These are phyloP conservation scores for Coniochaeta prunicola DNA, from an alignment of 2,329 filamentous ascomycete species.

Conservation along the genomic window DNA sequence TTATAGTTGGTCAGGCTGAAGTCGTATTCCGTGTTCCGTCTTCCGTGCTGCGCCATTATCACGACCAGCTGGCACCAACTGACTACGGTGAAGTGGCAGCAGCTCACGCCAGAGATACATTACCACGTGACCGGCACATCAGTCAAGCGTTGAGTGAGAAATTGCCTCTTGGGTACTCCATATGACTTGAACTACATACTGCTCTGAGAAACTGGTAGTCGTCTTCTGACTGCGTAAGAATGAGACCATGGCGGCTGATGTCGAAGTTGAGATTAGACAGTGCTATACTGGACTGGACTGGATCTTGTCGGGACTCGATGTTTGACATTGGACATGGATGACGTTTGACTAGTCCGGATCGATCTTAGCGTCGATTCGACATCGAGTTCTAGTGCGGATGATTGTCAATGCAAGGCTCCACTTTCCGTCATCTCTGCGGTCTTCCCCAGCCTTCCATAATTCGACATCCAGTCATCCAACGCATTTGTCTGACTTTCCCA, in stretches of 20 bases:
- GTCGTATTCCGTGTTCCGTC: background rate
- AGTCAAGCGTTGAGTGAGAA: too few species aligned
- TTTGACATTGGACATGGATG: background rate
- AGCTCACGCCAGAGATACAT: background rate
- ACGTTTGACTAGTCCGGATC: background rate
- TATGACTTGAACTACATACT: too few species aligned
- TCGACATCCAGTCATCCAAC: too few species aligned
- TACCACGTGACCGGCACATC: background rate
- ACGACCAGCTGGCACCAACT: background rate
- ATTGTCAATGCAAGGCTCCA: background rate
- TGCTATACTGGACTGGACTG: too few species aligned
- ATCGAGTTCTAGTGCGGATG: background rate
- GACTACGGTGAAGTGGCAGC: background rate
- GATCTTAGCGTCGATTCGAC: background rate
- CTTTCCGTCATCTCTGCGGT: slow-evolving; percentile 1
- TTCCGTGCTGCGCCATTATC: too few species aligned
- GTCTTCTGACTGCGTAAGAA: too few species aligned
- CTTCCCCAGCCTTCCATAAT: slow-evolving; percentile 3
- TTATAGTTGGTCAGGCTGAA: background rate
- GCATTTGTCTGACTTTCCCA: too few species aligned
- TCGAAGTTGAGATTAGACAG: too few species aligned
- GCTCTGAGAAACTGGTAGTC: too few species aligned
- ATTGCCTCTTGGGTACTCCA: too few species aligned
- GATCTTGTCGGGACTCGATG: background rate
- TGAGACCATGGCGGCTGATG: too few species aligned